These are phyloP conservation scores for Saccharomycopsis microspora DNA, from an alignment of 805 yeast species.

Conservation along the genomic window DNA sequence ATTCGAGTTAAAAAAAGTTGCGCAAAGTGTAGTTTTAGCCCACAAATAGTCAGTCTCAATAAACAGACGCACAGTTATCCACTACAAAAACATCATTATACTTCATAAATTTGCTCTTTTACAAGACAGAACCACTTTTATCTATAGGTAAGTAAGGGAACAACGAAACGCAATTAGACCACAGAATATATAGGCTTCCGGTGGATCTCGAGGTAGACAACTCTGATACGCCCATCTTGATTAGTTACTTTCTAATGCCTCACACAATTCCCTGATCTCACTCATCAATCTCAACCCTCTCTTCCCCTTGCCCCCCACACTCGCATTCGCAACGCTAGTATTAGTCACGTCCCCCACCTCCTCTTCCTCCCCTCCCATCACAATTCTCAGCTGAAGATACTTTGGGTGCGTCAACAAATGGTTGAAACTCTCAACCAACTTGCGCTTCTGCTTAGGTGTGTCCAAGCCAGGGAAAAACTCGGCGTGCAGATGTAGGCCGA, in stretches of 20 bases:
- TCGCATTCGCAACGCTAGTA: not conserved
- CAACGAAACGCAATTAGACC: too few species aligned
- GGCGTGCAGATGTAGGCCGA: slow-evolving; percentile 15
- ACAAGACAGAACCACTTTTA: too few species aligned
- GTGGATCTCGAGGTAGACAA: too few species aligned
- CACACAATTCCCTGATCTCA: slow-evolving; percentile 43
- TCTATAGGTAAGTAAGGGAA: too few species aligned
- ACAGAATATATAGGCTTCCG: too few species aligned
- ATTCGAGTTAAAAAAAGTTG: too few species aligned
- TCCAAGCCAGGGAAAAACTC: slow-evolving; percentile 50
- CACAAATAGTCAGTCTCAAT: too few species aligned
- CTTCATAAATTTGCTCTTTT: too few species aligned
- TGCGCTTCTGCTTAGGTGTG: slow-evolving; percentile 43
- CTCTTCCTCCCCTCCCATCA: slow-evolving; percentile 59
- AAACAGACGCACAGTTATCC: too few species aligned
- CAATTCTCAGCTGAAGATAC: slow-evolving; percentile 58
- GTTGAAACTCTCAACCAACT: slow-evolving; percentile 48
- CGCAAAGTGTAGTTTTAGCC: too few species aligned
- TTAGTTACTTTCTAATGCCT: slow-evolving; percentile 19
- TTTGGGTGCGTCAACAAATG: slow-evolving; percentile 82
- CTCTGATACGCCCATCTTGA: not conserved
- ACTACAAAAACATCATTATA: too few species aligned
- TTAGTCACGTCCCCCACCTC: slow-evolving; percentile 32
- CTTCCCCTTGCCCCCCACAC: slow-evolving; percentile 18
- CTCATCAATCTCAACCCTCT: slow-evolving; percentile 31